phyloP scores from a whole-genome alignment of 1,284 basidiomycete species.

The Rhodotorula sp. region DNA sequence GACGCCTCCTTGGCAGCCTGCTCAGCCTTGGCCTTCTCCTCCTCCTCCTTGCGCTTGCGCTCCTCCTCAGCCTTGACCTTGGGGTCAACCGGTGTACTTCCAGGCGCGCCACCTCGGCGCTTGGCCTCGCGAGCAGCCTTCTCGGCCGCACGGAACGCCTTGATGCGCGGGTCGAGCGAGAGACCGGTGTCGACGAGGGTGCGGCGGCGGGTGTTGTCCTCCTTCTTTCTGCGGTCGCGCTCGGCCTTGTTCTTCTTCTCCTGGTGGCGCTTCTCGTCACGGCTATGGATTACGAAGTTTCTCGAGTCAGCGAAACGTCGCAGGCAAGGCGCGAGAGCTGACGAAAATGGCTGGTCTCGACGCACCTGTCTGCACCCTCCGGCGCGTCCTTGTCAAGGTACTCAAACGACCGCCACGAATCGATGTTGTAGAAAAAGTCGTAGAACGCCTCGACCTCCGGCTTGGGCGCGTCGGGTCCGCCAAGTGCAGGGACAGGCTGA shows the following conservation, averaged over 20 bases:
- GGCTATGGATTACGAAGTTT: conserved; percentile 54
- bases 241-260: conserved; percentile 99
- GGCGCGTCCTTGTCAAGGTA: conserved; percentile 98
- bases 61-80: conserved; percentile 70
- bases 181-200: conserved; percentile 83
- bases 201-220: conserved; percentile 88
- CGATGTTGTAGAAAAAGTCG: conserved; percentile 99
- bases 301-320: neutral
- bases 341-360: conserved; percentile 18
- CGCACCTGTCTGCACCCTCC: conserved; percentile 89
- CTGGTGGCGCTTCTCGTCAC: conserved; percentile 97
- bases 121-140: conserved; percentile 93
- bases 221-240: conserved; percentile 94
- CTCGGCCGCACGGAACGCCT: conserved; percentile 94
- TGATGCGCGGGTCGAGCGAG: conserved; percentile 88
- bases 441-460: conserved; percentile 89
- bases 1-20: conserved; percentile 46
- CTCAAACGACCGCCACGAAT: conserved; percentile 97
- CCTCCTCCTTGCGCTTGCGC: conserved; percentile 70
- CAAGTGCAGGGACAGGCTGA: conserved; percentile 82
- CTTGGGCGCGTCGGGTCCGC: conserved; percentile 69
- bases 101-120: conserved; percentile 60
- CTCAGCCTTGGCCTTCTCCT: conserved; percentile 78
- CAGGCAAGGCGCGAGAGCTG: neutral
- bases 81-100: conserved; percentile 49